These are phyloP conservation scores for Actinidia polygama DNA, from an alignment of 179 eudicot species.

Conservation along the genomic window DNA sequence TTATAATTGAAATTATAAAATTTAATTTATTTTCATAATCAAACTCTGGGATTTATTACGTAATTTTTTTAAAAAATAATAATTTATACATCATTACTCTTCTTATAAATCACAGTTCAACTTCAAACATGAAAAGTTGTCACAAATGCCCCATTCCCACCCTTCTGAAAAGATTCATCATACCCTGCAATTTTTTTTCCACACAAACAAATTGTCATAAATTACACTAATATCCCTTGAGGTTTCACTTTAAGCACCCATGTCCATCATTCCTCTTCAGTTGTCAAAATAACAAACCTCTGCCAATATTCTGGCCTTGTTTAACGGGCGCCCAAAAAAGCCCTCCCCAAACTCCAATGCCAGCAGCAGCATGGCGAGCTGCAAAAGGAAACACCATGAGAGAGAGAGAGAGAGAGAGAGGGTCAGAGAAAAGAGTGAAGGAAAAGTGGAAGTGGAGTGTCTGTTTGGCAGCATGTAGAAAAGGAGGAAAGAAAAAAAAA, in stretches of 20 bases:
- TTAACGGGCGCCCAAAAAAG: conserved; percentile 25
- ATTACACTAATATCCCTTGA: too few species aligned
- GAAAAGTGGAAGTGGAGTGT: conserved; percentile 25
- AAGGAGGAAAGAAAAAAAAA: background rate
- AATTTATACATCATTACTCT: too few species aligned
- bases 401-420: background rate
- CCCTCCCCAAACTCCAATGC: conserved; percentile 22
- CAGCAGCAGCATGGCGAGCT: conserved; percentile 12
- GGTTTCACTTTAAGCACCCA: background rate
- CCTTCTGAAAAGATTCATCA: background rate
- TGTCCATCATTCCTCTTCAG: background rate
- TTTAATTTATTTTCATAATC: too few species aligned
- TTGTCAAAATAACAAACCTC: background rate
- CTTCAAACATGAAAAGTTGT: too few species aligned
- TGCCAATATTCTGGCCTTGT: conserved; percentile 23
- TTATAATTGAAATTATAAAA: too few species aligned
- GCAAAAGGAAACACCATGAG: conserved; percentile 2
- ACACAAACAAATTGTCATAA: too few species aligned
- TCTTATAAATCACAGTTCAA: too few species aligned
- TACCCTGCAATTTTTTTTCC: background rate
- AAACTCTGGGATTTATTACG: too few species aligned
- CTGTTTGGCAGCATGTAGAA: conserved; percentile 18
- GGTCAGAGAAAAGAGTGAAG: conserved; percentile 18
- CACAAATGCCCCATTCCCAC: background rate
- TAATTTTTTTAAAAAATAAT: too few species aligned